phyloP scores from a whole-genome alignment of 148 eudicot genomes.

The Bassia scoparia region DNA sequence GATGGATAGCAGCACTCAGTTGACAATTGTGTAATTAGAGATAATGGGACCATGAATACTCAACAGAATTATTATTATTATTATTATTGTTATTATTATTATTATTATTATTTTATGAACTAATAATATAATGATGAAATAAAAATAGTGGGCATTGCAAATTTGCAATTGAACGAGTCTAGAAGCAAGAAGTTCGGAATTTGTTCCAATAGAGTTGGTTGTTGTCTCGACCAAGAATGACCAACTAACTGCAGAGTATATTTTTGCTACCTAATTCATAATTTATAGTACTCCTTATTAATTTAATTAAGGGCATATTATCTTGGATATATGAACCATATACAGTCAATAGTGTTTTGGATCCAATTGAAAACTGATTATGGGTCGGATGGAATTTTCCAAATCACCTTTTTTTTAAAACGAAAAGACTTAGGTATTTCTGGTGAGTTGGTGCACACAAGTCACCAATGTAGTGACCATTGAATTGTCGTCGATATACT shows the following conservation, averaged over 20 bases:
- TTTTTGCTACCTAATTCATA: slow-evolving; percentile 5
- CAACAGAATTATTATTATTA: slow-evolving; percentile 10
- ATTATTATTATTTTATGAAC: too few species aligned
- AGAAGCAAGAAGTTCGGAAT: slow-evolving; percentile 13
- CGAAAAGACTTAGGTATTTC: too few species aligned
- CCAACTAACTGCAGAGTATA: slow-evolving; percentile 1
- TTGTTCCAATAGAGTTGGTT: slow-evolving; percentile 19
- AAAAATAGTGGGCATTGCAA: not conserved
- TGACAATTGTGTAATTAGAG: not conserved
- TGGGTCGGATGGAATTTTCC: too few species aligned
- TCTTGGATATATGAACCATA: too few species aligned
- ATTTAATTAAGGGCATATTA: too few species aligned
- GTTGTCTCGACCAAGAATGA: slow-evolving; percentile 14
- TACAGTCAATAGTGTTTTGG: too few species aligned
- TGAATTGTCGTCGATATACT: too few species aligned
- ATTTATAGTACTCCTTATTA: not conserved
- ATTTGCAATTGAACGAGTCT: too few species aligned
- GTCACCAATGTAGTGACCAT: too few species aligned
- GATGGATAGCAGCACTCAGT: not conserved
- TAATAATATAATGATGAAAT: not conserved
- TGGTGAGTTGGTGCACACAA: too few species aligned
- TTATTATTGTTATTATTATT: not conserved
- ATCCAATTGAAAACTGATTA: too few species aligned
- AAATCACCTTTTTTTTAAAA: too few species aligned
- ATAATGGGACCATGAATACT: not conserved